These are phyloP conservation scores for Xerocomus nothofagi DNA, from an alignment of 1,284 basidiomycete genomes.

Conservation along the genomic window DNA sequence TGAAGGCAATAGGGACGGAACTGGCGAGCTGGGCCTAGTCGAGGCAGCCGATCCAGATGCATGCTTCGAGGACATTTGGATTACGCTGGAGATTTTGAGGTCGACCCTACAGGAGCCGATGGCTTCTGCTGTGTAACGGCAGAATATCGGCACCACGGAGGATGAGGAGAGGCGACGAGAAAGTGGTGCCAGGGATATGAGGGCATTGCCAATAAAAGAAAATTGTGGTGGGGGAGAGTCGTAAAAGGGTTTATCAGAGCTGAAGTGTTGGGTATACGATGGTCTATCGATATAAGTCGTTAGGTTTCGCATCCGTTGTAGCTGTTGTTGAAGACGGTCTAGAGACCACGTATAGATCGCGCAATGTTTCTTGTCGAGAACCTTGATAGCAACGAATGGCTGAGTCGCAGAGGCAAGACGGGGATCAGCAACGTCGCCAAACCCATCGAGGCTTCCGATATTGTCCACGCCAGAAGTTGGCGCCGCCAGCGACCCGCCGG, in stretches of 20 bases:
- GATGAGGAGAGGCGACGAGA: constrained; percentile 76
- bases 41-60: constrained; percentile 59
- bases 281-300: constrained; percentile 92
- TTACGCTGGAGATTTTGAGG: constrained; percentile 74
- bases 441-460: constrained; percentile 86
- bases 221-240: constrained; percentile 82
- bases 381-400: constrained; percentile 87
- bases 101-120: constrained; percentile 89
- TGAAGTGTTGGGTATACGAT: constrained; percentile 91
- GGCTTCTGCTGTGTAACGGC: constrained; percentile 88
- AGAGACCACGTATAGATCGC: constrained; percentile 92
- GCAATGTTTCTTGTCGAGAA: constrained; percentile 83
- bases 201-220: constrained; percentile 88
- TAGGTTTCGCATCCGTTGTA: constrained; percentile 92
- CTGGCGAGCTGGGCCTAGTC: constrained; percentile 69
- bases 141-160: constrained; percentile 82
- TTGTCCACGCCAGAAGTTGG: constrained; percentile 85
- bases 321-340: constrained; percentile 82
- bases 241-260: constrained; percentile 91
- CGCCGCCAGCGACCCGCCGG: constrained; percentile 77
- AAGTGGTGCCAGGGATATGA: constrained; percentile 82
- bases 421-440: constrained; percentile 89
- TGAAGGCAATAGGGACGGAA: constrained; percentile 58
- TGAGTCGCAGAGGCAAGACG: constrained; percentile 69
- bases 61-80: constrained; percentile 57